phyloP scores from a whole-genome alignment of 768 basidiomycete species.

The Tricholoma sp. region DNA sequence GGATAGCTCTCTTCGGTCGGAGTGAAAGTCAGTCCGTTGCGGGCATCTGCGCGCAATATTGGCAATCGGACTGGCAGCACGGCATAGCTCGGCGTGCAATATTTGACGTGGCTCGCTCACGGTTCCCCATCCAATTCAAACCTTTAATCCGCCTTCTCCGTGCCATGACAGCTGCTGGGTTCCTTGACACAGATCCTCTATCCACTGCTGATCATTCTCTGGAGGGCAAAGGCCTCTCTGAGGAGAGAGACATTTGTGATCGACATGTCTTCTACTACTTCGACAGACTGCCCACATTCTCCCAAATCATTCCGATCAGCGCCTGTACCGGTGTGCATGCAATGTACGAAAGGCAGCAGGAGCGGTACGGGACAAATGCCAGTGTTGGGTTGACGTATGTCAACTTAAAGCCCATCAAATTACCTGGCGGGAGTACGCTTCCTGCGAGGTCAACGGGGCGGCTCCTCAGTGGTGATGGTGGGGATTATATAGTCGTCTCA shows the following conservation, averaged over 20 bases:
- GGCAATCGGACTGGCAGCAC: constrained; percentile 71
- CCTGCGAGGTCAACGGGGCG: constrained; percentile 63
- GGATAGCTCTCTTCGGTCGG: constrained; percentile 76
- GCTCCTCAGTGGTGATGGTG: constrained; percentile 66
- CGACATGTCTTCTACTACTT: constrained; percentile 75
- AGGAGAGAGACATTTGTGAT: constrained; percentile 56
- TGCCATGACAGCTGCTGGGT: constrained; percentile 72
- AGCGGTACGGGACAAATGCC: constrained; percentile 49
- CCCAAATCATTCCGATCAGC: constrained; percentile 63
- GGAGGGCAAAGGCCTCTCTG: constrained; percentile 33
- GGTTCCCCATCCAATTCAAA: constrained; percentile 77
- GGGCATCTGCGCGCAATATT: constrained; percentile 76
- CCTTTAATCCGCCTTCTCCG: constrained; percentile 69
- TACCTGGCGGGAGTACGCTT: constrained; percentile 74
- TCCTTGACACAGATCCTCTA: constrained; percentile 68
- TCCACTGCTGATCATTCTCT: constrained; percentile 45
- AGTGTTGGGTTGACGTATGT: constrained; percentile 52
- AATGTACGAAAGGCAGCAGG: constrained; percentile 62
- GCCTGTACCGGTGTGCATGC: constrained; percentile 65
- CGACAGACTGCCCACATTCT: constrained; percentile 62
- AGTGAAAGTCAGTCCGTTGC: constrained; percentile 62
- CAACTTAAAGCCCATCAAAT: constrained; percentile 59
- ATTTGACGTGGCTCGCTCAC: constrained; percentile 74
- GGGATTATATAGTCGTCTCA: constrained; percentile 62
- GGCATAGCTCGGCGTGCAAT: constrained; percentile 69